These are phyloP conservation scores for Melampsora americana DNA, from an alignment of 1,284 basidiomycete genomes.

Conservation along the genomic window DNA sequence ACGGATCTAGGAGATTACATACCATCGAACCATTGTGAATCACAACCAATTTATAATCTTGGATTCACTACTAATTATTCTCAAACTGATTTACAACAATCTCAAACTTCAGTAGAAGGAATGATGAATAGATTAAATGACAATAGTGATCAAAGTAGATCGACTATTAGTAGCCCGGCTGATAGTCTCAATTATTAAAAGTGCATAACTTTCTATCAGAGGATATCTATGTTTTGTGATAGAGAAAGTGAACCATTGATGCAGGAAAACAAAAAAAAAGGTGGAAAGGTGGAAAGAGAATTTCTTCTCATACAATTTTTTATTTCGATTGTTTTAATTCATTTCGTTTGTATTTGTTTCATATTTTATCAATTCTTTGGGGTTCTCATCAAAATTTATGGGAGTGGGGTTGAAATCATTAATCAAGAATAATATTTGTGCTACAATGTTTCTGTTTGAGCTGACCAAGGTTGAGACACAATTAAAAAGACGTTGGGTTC, in stretches of 20 bases:
- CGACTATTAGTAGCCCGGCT: background rate
- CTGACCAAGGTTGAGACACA: background rate
- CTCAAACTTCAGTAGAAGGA: background rate
- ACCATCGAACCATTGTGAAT: background rate
- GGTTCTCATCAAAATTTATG: background rate
- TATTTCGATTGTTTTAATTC: background rate
- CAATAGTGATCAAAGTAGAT: background rate
- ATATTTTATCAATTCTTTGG: conserved; percentile 1
- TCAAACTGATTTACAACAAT: background rate
- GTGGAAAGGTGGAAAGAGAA: background rate
- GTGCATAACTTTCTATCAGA: background rate
- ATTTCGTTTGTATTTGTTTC: background rate
- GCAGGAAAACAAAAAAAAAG: background rate
- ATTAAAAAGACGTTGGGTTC: background rate
- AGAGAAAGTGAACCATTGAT: background rate
- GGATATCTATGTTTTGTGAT: background rate
- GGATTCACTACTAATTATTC: background rate
- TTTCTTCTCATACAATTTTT: background rate
- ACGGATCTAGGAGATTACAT: background rate
- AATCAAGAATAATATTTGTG: background rate
- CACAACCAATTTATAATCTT: background rate
- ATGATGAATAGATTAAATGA: background rate
- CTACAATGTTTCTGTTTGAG: background rate
- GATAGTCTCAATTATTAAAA: background rate
- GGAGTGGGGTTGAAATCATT: background rate